Base-by-base conservation (phyloP, 192 early-diverging fungal genomes). In the Lobosporangium transversale region DNA sequence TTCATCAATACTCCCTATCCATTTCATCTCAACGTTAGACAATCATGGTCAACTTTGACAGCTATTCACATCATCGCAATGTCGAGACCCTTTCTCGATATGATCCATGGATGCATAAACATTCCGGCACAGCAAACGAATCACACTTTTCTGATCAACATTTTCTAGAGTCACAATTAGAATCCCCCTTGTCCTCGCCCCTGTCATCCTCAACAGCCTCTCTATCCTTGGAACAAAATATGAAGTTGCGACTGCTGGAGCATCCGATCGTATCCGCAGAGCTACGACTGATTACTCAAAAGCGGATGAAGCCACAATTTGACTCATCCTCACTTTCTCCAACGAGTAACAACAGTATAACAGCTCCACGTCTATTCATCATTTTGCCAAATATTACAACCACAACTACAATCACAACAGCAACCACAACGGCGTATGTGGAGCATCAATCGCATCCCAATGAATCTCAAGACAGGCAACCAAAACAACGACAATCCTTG, bases 331-430 rank as follows among this genome's bases (percentile, higher is more conserved):
- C n/a, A n/a, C n/a, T n/a, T n/a, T n/a, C n/a, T n/a, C n/a, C 63
- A 48, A 27, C 53, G 45, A 33, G 3, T 56, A 33, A 0, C 27
- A 43, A 12, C 49, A 32, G 5, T 12, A 18, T 17, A 53, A 24
- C 53, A 4, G 53, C 54, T 17, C 63, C 63, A 3, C 49, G 53
- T 35, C 33, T 66, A 20, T 66, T 66, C 40, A 44, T 66, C 15
- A 56, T 66, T 23, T 36, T 66, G 3, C 63, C 63, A 14, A 56
- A 29, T 11, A 3, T 56, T 35, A 51, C 4, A 51, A 15, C 29
- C 18, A 23, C 61, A 63, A 63, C 49, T 42, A 53, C 50, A 63
- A 15, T 50, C 37, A 42, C 27, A n/a, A 49, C n/a, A 26, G 21
- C 27, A 12, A 40, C 21, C 33, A 32, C 32, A 20, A n/a, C n/a